A percentile compares a stretch with the other conserved stretches of the same genome.
Conservation (phyloP, 805 yeast species). For the Ogataea angusta region DNA sequence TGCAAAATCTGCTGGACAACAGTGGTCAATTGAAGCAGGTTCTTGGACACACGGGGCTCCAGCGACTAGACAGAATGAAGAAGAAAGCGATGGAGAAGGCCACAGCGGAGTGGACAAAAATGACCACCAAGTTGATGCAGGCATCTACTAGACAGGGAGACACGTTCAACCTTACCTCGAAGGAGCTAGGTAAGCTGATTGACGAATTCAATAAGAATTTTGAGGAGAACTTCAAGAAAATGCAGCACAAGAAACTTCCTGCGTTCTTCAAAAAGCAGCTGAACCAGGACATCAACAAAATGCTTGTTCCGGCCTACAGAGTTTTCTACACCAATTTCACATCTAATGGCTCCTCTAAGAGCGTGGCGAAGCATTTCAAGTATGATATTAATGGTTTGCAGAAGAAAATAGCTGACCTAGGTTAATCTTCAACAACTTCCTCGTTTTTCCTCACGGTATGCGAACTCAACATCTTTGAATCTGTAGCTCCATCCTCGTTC, state of each 20-base stretch:
- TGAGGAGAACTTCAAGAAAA: conserved; percentile 69
- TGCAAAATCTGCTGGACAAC: conserved; percentile 70
- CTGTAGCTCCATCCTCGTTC: not conserved
- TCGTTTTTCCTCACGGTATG: conserved; percentile 7
- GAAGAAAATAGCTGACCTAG: conserved; percentile 31
- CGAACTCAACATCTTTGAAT: conserved; percentile 4
- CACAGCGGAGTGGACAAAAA: conserved; percentile 73
- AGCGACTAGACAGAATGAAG: conserved; percentile 63
- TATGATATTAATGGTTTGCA: conserved; percentile 47
- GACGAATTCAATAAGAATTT: conserved; percentile 74
- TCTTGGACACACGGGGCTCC: conserved; percentile 57
- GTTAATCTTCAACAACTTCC: conserved; percentile 14
- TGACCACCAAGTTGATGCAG: conserved; percentile 75
- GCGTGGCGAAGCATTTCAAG: conserved; percentile 66
- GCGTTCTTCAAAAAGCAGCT: conserved; percentile 52
- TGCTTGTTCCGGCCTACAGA: conserved; percentile 73
- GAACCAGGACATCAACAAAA: conserved; percentile 70
- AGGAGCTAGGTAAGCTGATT: conserved; percentile 66
- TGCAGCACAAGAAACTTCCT: conserved; percentile 44
- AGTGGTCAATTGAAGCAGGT: conserved; percentile 43
- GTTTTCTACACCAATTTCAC: conserved; percentile 79
- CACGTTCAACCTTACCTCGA: conserved; percentile 52
- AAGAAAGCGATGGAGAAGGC: conserved; percentile 72
- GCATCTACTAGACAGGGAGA: conserved; percentile 65
- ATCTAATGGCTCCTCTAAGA: conserved; percentile 67